Evolutionary conservation across 2,329 filamentous ascomycete species (phyloP).

Genomic region (Colletotrichum navitas): DNA sequence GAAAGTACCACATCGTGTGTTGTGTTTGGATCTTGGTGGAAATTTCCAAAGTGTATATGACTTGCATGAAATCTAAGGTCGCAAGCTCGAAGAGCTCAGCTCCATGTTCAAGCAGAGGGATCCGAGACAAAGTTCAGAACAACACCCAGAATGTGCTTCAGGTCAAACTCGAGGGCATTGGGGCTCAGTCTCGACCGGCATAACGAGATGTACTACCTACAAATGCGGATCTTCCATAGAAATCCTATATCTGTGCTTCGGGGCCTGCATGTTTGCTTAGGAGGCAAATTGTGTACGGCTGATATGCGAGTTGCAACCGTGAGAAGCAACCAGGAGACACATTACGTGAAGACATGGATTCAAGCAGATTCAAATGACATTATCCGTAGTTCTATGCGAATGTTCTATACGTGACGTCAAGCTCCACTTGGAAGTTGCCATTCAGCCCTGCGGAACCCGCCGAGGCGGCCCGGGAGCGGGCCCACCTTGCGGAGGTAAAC

Average conservation of each 20-base stretch:
- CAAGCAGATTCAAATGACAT: not conserved
- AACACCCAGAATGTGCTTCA: constrained; percentile 42
- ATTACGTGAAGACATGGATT: not conserved
- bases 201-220: not conserved
- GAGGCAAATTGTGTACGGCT: not conserved
- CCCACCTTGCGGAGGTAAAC: constrained; percentile 16
- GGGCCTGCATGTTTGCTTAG: not conserved
- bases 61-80: no score
- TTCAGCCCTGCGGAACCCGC: constrained; percentile 6
- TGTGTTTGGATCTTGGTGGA: constrained; percentile 59
- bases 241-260: not conserved
- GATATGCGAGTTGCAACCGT: no score
- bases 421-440: no score
- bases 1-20: constrained; percentile 60
- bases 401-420: constrained; percentile 21
- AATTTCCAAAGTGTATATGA: constrained; percentile 76
- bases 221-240: constrained; percentile 7
- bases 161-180: constrained; percentile 32
- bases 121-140: constrained; percentile 39
- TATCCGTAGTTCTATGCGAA: not conserved
- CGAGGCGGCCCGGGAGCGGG: constrained; percentile 8
- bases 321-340: not conserved
- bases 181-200: not conserved
- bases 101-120: constrained; percentile 48
- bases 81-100: constrained; percentile 78